A percentile compares a stretch with the other conserved stretches of the same genome.
These are phyloP conservation scores for Microdochium trichocladiopsis DNA, from an alignment of 2,329 filamentous ascomycete genomes.

Conservation along the genomic window DNA sequence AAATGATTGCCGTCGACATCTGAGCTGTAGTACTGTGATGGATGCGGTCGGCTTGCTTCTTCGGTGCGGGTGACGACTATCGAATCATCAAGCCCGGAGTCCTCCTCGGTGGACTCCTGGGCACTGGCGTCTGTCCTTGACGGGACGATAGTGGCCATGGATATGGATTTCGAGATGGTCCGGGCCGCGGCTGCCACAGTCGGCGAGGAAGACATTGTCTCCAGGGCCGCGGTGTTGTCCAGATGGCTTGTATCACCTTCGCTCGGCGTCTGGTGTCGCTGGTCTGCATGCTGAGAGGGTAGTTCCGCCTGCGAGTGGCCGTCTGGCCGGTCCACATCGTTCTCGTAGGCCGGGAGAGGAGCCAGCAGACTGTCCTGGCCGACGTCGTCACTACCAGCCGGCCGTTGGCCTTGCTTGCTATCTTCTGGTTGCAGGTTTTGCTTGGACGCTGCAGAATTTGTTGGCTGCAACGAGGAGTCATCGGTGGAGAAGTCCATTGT, in stretches of 20 bases:
- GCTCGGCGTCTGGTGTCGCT: slow-evolving; percentile 3
- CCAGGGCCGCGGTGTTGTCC: slow-evolving; percentile 42
- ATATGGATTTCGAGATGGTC: slow-evolving; percentile 42
- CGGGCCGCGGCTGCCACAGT: slow-evolving; percentile 47
- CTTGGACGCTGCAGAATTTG: not conserved
- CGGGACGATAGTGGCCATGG: slow-evolving; percentile 7
- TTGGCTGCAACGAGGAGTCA: not conserved
- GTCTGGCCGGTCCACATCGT: not conserved
- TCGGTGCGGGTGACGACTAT: slow-evolving; percentile 23
- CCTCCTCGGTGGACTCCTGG: slow-evolving; percentile 9
- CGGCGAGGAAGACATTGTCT: slow-evolving; percentile 49
- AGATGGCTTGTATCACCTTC: slow-evolving; percentile 19
- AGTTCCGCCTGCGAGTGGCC: not conserved
- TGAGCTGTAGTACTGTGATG: slow-evolving; percentile 17
- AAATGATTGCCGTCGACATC: slow-evolving; percentile 21
- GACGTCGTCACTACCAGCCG: not conserved
- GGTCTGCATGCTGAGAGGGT: not conserved
- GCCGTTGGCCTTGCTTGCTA: not conserved
- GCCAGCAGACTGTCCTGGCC: not conserved
- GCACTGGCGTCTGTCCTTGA: slow-evolving; percentile 4
- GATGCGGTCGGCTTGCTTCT: not conserved
- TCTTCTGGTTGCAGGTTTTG: not conserved
- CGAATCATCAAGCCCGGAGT: slow-evolving; percentile 14
- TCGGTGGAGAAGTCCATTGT: not conserved
- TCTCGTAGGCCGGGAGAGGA: not conserved